Conservation (phyloP, 768 basidiomycete species). For the Hemileccinum rubropunctum region DNA sequence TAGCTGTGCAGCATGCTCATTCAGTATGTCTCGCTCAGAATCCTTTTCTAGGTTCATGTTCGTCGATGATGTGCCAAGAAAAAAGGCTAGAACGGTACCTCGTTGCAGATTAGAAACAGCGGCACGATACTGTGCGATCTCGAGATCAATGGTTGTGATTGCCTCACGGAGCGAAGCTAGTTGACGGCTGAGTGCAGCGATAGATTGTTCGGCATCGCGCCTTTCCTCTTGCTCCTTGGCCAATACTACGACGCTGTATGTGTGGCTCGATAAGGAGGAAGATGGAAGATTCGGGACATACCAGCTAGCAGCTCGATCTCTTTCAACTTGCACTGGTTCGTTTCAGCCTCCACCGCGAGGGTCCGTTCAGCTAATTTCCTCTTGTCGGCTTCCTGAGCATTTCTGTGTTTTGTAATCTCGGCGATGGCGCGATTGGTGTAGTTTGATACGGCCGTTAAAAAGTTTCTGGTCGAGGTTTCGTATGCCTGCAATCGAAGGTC, state of each 20-base stretch:
- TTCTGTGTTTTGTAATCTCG: slow-evolving; percentile 65
- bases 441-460: slow-evolving; percentile 65
- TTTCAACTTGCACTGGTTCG: slow-evolving; percentile 67
- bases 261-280: neutral
- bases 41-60: slow-evolving; percentile 52
- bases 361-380: slow-evolving; percentile 62
- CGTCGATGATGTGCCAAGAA: neutral
- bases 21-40: slow-evolving; percentile 58
- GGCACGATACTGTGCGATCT: slow-evolving; percentile 71
- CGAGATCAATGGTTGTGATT: slow-evolving; percentile 53
- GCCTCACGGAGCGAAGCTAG: slow-evolving; percentile 62
- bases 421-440: slow-evolving; percentile 73
- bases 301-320: slow-evolving; percentile 79
- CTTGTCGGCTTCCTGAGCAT: slow-evolving; percentile 57
- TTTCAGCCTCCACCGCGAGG: slow-evolving; percentile 64
- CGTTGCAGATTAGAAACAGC: slow-evolving; percentile 58
- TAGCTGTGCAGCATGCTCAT: slow-evolving; percentile 48
- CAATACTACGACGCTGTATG: slow-evolving; percentile 41
- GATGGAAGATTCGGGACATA: slow-evolving; percentile 34
- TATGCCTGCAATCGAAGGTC: slow-evolving; percentile 62
- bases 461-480: slow-evolving; percentile 66
- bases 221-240: slow-evolving; percentile 70
- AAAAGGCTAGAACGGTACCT: slow-evolving; percentile 42
- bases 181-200: slow-evolving; percentile 62
- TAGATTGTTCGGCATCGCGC: slow-evolving; percentile 63